These are phyloP conservation scores for Sistotremastrum suecicum DNA, from an alignment of 768 basidiomycete genomes.

Conservation along the genomic window DNA sequence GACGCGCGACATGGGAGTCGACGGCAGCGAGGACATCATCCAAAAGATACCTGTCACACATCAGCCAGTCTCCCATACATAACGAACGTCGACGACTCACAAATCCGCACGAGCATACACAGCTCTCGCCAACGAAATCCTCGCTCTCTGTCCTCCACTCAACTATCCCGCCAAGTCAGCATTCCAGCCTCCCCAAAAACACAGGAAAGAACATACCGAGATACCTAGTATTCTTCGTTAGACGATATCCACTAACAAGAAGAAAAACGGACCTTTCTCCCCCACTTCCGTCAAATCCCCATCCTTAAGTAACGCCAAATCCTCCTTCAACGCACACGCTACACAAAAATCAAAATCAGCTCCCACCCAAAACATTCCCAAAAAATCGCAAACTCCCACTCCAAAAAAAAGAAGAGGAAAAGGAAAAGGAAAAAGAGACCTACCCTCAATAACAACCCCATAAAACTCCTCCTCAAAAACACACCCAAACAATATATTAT, in stretches of 20 bases:
- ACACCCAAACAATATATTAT: slow-evolving; percentile 89
- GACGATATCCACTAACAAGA: not conserved
- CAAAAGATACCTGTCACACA: slow-evolving; percentile 42
- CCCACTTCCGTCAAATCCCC: slow-evolving; percentile 81
- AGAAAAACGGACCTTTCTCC: slow-evolving; percentile 47
- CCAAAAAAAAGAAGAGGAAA: not conserved
- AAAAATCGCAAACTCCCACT: no score
- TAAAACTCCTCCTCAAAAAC: slow-evolving; percentile 80
- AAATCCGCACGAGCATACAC: slow-evolving; percentile 88
- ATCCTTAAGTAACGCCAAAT: slow-evolving; percentile 63
- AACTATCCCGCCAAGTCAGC: slow-evolving; percentile 24
- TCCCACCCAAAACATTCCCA: not conserved
- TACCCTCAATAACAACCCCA: slow-evolving; percentile 67
- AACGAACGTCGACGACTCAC: no score
- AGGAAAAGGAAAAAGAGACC: not conserved
- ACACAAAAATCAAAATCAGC: not conserved
- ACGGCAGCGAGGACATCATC: slow-evolving; percentile 86
- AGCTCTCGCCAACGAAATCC: slow-evolving; percentile 73
- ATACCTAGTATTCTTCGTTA: no score
- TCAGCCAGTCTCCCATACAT: no score
- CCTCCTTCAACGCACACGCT: slow-evolving; percentile 79
- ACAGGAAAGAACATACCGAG: no score
- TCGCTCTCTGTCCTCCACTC: slow-evolving; percentile 75
- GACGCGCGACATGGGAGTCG: slow-evolving; percentile 77
- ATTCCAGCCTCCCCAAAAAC: no score